Evolutionary conservation across 108 stramenopile species (phyloP).

Genomic region (Pseudonitzschia pungens): DNA sequence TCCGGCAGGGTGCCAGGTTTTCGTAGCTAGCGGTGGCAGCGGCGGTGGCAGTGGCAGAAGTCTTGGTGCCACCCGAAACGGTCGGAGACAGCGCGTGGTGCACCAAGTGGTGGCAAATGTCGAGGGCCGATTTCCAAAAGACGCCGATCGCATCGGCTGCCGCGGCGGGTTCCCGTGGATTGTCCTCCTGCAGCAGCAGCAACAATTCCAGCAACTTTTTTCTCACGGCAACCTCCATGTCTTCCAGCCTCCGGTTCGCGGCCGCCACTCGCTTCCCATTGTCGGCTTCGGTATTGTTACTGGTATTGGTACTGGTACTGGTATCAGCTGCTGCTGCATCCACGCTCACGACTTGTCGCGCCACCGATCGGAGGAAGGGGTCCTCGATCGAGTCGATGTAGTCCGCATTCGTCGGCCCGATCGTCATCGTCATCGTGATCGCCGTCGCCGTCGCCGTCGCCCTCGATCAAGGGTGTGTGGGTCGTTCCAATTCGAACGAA

Average conservation of each 20-base stretch:
- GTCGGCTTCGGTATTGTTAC: background rate
- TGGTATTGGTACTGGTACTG: no score
- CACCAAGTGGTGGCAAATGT: constrained; percentile 38
- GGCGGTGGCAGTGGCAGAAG: no score
- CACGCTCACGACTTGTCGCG: constrained; percentile 6
- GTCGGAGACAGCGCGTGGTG: constrained; percentile 18
- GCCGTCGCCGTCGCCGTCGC: no score
- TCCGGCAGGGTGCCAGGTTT: constrained; percentile 23
- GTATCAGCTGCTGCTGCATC: no score
- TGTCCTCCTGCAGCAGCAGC: background rate
- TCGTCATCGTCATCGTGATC: background rate
- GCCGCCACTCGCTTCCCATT: background rate
- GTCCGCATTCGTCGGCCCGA: constrained; percentile 4
- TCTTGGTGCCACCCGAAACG: constrained; percentile 1
- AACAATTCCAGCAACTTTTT: constrained; percentile 23
- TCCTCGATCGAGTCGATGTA: constrained; percentile 30
- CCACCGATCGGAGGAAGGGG: constrained; percentile 26
- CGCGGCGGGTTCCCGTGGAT: background rate
- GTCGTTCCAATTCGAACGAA: no score
- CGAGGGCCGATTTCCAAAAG: constrained; percentile 32
- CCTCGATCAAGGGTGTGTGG: no score
- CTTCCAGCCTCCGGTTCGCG: constrained; percentile 21
- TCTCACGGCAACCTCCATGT: constrained; percentile 25
- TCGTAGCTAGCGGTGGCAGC: constrained; percentile 13
- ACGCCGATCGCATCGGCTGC: constrained; percentile 10